Evolutionary conservation across 2,329 filamentous ascomycete genomes (phyloP).

Genomic region (Chrysosporium keratinophilum): DNA sequence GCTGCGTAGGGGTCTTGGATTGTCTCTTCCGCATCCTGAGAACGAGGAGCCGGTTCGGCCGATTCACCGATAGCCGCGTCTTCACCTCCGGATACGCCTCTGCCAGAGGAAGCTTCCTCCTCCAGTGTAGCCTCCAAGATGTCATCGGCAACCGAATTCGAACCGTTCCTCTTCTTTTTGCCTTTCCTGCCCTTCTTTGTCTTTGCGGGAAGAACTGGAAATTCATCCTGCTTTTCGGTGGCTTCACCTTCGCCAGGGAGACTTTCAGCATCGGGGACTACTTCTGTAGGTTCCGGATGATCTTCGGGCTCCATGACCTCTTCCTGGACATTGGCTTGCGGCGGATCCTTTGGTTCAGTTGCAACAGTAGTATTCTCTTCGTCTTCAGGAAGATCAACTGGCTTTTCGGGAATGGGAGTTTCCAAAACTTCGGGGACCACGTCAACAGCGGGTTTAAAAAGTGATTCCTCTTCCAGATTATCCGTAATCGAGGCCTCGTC

Average conservation of each 20-base stretch:
- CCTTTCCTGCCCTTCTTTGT: constrained; percentile 26
- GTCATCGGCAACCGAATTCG: neutral
- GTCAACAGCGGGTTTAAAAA: neutral
- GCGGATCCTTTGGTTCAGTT: neutral
- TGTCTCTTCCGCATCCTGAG: neutral
- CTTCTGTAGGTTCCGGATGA: too few species aligned
- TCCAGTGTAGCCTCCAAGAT: neutral
- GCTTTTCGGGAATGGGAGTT: neutral
- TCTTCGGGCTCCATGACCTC: neutral
- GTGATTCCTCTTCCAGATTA: neutral
- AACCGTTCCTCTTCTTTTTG: constrained; percentile 18
- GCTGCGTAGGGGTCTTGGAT: neutral
- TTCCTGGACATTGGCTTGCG: too few species aligned
- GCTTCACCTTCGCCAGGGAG: neutral
- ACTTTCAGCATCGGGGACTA: too few species aligned
- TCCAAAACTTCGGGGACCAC: neutral
- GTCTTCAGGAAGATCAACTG: too few species aligned
- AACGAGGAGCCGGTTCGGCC: neutral
- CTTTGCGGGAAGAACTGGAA: constrained; percentile 5
- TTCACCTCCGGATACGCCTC: neutral
- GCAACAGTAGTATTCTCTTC: too few species aligned
- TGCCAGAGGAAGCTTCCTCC: neutral
- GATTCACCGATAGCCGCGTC: neutral
- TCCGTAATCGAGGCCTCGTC: neutral
- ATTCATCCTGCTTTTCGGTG: neutral